Evolutionary conservation across 179 eudicot species (phyloP).

Genomic region (Beta corolliflora): DNA sequence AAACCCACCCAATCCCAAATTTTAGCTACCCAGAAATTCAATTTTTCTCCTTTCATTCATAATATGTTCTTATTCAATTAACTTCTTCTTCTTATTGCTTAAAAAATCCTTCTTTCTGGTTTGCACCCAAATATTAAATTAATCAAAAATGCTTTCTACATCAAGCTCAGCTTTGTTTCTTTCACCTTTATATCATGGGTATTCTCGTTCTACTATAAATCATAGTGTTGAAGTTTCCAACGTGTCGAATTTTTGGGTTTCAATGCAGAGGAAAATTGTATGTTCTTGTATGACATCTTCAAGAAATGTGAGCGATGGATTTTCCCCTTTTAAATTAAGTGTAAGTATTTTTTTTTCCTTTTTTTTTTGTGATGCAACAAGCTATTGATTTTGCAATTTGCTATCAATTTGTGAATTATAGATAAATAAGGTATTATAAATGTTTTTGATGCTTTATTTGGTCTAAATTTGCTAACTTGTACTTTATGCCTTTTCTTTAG

Average conservation of each 20-base stretch:
- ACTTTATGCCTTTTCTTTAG: too few species aligned
- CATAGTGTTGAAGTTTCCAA: constrained; percentile 20
- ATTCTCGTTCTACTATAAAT: constrained; percentile 30
- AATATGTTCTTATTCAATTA: constrained; percentile 11
- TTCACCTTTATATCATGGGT: constrained; percentile 25
- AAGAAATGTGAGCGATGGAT: constrained; percentile 46
- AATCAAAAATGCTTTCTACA: constrained; percentile 42
- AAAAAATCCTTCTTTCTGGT: neutral
- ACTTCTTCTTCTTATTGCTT: neutral
- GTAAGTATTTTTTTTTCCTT: constrained; percentile 30
- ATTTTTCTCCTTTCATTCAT: neutral
- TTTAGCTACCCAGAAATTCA: constrained; percentile 19
- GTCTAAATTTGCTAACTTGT: too few species aligned
- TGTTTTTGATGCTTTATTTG: too few species aligned
- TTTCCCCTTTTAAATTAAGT: constrained; percentile 41
- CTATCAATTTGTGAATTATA: neutral
- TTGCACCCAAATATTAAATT: neutral
- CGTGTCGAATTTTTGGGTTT: constrained; percentile 25
- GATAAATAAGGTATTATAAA: too few species aligned
- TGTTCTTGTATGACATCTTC: constrained; percentile 68
- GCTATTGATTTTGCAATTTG: neutral
- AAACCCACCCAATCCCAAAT: constrained; percentile 3
- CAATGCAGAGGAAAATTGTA: constrained; percentile 31
- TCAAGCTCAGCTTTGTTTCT: constrained; percentile 41
- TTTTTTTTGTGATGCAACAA: too few species aligned